Evolutionary conservation across 352 stramenopile species (phyloP).

Genomic region (Phytophthora chlamydospora): DNA sequence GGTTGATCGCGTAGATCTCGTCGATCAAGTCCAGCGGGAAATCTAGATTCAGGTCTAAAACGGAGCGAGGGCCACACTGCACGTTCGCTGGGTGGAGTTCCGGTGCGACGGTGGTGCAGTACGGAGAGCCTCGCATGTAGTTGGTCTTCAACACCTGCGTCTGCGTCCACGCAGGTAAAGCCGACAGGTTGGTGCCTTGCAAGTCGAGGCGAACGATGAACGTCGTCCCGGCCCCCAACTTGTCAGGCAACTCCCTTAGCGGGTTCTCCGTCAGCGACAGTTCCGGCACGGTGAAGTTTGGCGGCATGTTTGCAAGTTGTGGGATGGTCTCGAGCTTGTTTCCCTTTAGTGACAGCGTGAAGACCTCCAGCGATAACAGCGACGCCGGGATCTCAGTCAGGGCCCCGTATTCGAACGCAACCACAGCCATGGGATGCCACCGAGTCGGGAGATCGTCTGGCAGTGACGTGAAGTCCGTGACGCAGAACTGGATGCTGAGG

Average conservation of each 20-base stretch:
- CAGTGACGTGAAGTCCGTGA: conserved; percentile 8
- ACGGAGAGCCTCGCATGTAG: conserved; percentile 20
- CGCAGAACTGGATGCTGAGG: conserved; percentile 6
- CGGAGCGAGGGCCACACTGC: conserved; percentile 6
- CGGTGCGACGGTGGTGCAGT: conserved; percentile 7
- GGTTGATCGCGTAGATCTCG: conserved; percentile 2
- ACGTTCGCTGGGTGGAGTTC: background rate
- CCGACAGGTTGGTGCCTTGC: conserved; percentile 7
- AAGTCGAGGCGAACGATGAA: conserved; percentile 15
- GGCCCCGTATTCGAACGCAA: conserved; percentile 19
- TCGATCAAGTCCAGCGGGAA: conserved; percentile 10
- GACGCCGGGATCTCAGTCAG: conserved; percentile 11
- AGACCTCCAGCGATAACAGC: conserved; percentile 10
- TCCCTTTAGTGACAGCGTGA: conserved; percentile 20
- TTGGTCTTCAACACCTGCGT: conserved; percentile 8
- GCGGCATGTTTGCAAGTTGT: conserved; percentile 3
- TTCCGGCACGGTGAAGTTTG: background rate
- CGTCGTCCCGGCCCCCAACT: background rate
- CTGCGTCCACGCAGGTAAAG: conserved; percentile 8
- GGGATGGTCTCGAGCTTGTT: conserved; percentile 14
- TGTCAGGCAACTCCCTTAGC: conserved; percentile 1
- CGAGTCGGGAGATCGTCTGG: conserved; percentile 3
- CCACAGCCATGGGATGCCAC: conserved; percentile 16
- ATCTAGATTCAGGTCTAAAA: conserved; percentile 5
- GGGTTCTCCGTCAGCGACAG: conserved; percentile 16